phyloP scores from a whole-genome alignment of 306 rosid species.

The Castanea sativa region DNA sequence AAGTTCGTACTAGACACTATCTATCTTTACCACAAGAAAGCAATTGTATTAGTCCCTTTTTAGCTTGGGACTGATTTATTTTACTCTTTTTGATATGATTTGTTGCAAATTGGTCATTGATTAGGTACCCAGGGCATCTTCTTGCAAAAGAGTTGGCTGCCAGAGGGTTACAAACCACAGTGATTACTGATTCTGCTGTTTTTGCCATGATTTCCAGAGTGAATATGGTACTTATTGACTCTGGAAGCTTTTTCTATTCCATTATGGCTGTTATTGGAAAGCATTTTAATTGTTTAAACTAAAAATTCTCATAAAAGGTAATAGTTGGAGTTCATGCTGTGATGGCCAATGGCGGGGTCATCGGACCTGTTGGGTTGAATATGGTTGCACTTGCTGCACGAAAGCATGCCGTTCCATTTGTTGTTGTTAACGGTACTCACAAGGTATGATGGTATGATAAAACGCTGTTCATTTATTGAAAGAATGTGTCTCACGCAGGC shows the following conservation, averaged over 20 bases:
- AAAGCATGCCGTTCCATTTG: constrained; percentile 97
- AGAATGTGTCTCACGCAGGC: background rate
- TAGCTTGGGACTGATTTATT: constrained; percentile 16
- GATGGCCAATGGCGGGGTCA: constrained; percentile 98
- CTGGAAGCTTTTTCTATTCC: background rate
- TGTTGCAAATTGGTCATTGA: constrained; percentile 1
- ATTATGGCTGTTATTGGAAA: background rate
- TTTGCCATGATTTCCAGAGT: constrained; percentile 88
- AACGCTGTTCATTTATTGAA: too few relatives aligned
- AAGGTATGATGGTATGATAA: constrained; percentile 48
- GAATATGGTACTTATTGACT: constrained; percentile 66
- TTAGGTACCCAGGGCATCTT: constrained; percentile 86
- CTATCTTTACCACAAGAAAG: constrained; percentile 2
- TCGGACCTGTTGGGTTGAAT: constrained; percentile 89
- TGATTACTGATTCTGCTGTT: constrained; percentile 18
- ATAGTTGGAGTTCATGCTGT: constrained; percentile 98
- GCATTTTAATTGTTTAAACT: constrained; percentile 1
- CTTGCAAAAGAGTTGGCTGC: constrained; percentile 78
- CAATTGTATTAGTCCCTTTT: background rate
- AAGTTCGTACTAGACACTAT: constrained; percentile 52
- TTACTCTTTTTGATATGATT: background rate
- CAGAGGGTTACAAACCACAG: constrained; percentile 77
- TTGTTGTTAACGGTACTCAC: constrained; percentile 95
- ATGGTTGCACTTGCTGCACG: constrained; percentile 99
- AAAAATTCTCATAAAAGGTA: constrained; percentile 44